phyloP scores from a whole-genome alignment of 2,329 filamentous ascomycete genomes.

The Huntiella moniliformis region DNA sequence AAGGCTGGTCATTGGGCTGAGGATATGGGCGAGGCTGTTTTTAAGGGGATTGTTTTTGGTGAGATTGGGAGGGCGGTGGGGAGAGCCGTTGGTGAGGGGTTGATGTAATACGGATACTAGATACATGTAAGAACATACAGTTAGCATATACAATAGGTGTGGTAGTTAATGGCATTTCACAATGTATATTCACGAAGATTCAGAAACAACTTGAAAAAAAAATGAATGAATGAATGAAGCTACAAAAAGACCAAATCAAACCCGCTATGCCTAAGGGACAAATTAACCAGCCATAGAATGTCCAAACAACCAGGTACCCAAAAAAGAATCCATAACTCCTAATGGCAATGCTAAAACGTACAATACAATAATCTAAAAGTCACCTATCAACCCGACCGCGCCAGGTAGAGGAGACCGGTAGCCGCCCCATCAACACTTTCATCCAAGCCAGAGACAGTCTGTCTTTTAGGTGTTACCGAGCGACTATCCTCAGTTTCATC shows the following conservation, averaged over 20 bases:
- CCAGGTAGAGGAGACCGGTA: constrained; percentile 20
- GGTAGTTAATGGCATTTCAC: background rate
- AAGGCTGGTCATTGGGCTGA: constrained; percentile 64
- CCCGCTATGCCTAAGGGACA: background rate
- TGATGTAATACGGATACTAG: background rate
- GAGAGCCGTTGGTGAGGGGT: constrained; percentile 23
- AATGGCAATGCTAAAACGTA: too few relatives aligned
- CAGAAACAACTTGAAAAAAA: background rate
- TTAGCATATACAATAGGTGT: background rate
- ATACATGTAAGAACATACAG: background rate
- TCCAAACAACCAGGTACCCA: background rate
- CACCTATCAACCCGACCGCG: background rate
- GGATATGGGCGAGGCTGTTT: constrained; percentile 55
- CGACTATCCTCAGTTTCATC: background rate
- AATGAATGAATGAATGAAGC: background rate
- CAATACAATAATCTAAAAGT: background rate
- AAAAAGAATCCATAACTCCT: background rate
- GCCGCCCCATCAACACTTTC: constrained; percentile 20
- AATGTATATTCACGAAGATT: background rate
- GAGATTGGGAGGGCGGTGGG: constrained; percentile 48
- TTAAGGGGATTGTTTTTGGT: constrained; percentile 61
- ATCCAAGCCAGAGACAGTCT: constrained; percentile 17
- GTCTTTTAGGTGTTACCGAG: constrained; percentile 2
- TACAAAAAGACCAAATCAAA: constrained; percentile 1
- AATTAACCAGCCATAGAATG: background rate